A percentile compares a stretch with the other conserved stretches of the same genome.
These are phyloP conservation scores for Casuarina glauca DNA, from an alignment of 306 rosid genomes.

Conservation along the genomic window DNA sequence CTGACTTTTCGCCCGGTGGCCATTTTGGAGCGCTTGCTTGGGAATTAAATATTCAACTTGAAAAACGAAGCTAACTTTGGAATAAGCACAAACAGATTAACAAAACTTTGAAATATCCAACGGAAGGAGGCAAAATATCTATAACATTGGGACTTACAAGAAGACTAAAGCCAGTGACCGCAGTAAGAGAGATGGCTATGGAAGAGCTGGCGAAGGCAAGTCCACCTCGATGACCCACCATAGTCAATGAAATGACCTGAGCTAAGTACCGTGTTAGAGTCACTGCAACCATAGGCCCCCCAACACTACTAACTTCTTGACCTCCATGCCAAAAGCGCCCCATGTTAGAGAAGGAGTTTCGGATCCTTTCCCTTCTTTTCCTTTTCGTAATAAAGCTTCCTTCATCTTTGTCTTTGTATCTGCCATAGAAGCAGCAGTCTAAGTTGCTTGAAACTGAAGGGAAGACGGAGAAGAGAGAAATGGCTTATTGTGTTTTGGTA, in stretches of 20 bases:
- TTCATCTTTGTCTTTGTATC: conserved; percentile 27
- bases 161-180: conserved; percentile 55
- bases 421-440: not conserved
- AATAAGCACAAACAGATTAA: too few species aligned
- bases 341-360: conserved; percentile 22
- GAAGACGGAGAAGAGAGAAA: not conserved
- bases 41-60: too few species aligned
- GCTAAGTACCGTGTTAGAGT: conserved; percentile 42
- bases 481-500: not conserved
- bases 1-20: too few species aligned
- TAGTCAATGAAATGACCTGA: conserved; percentile 51
- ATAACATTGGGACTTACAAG: conserved; percentile 32
- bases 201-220: conserved; percentile 55
- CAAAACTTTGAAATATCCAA: too few species aligned
- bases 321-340: conserved; percentile 33
- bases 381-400: conserved; percentile 26
- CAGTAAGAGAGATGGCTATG: conserved; percentile 48
- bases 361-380: not conserved
- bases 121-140: not conserved
- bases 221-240: conserved; percentile 55
- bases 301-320: conserved; percentile 40
- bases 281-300: conserved; percentile 56
- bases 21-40: too few species aligned
- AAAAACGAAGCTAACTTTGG: too few species aligned
- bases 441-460: not conserved